Evolutionary conservation across 306 rosid species (phyloP).

Genomic region (Cicer yamashitae): DNA sequence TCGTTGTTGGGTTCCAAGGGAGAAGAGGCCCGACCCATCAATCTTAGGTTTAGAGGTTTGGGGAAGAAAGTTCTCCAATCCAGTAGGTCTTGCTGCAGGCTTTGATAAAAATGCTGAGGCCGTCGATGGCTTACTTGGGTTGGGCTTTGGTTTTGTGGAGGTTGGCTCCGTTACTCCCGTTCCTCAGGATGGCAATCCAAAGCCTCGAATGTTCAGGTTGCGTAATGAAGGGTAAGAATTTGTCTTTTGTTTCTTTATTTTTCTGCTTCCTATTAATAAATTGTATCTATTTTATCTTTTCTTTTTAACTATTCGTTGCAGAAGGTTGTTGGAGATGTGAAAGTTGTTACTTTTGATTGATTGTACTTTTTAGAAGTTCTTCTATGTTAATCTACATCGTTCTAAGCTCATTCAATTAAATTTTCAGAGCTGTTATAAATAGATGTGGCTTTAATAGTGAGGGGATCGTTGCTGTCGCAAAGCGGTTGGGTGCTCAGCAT

Average conservation of each 20-base stretch:
- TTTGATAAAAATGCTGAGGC: slow-evolving; percentile 98
- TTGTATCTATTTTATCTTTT: slow-evolving; percentile 15
- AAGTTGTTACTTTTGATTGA: slow-evolving; percentile 32
- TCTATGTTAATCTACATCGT: slow-evolving; percentile 28
- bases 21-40: slow-evolving; percentile 83
- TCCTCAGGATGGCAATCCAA: slow-evolving; percentile 96
- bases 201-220: slow-evolving; percentile 91
- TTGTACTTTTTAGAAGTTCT: neutral
- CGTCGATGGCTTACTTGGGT: slow-evolving; percentile 83
- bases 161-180: slow-evolving; percentile 97
- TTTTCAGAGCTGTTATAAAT: slow-evolving; percentile 87
- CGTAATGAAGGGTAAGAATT: slow-evolving; percentile 68
- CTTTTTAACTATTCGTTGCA: slow-evolving; percentile 15
- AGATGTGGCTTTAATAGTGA: slow-evolving; percentile 96
- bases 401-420: slow-evolving; percentile 38
- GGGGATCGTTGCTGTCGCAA: slow-evolving; percentile 96
- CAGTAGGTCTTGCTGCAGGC: slow-evolving; percentile 97
- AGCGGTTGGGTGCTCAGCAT: slow-evolving; percentile 91
- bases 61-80: slow-evolving; percentile 97
- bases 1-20: slow-evolving; percentile 97
- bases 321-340: slow-evolving; percentile 34
- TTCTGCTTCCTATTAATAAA: slow-evolving; percentile 33
- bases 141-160: slow-evolving; percentile 97
- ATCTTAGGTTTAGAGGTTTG: slow-evolving; percentile 85
- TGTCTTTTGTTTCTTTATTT: slow-evolving; percentile 37